These are phyloP conservation scores for Aspergillus tanneri DNA, from an alignment of 2,329 filamentous ascomycete genomes.

Conservation along the genomic window DNA sequence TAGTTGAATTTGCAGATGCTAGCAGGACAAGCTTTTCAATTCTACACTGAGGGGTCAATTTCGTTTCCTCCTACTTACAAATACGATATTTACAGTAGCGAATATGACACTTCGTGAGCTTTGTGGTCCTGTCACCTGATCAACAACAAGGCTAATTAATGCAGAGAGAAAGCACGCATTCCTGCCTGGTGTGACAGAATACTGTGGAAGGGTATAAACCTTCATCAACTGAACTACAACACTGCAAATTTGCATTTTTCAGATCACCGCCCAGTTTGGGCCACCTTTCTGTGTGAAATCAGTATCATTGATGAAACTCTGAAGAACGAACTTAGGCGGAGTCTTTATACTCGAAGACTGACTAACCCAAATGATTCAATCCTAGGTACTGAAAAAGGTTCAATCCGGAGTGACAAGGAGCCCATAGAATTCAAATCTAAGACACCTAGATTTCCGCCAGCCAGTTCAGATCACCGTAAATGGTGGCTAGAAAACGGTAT, in stretches of 20 bases:
- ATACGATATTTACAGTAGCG: constrained; percentile 83
- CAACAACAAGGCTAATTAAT: constrained; percentile 30
- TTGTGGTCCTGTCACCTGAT: not conserved
- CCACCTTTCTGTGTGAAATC: constrained; percentile 79
- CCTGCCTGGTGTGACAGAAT: constrained; percentile 97
- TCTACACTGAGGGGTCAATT: constrained; percentile 86
- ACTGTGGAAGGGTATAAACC: constrained; percentile 76
- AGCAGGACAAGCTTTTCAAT: constrained; percentile 81
- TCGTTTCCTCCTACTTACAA: constrained; percentile 94
- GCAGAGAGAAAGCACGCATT: constrained; percentile 83
- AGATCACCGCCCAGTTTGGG: constrained; percentile 94
- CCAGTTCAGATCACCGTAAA: constrained; percentile 61
- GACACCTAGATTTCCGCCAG: constrained; percentile 69
- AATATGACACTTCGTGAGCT: constrained; percentile 83
- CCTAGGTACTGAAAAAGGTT: constrained; percentile 20
- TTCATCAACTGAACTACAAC: constrained; percentile 80
- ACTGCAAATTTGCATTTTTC: constrained; percentile 83
- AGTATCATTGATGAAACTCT: constrained; percentile 73
- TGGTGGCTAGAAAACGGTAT: constrained; percentile 66
- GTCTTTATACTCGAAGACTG: constrained; percentile 70
- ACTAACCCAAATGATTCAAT: constrained; percentile 58
- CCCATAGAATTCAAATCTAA: constrained; percentile 78
- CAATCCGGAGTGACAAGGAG: constrained; percentile 63
- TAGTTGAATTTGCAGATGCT: constrained; percentile 95
- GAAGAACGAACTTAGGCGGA: constrained; percentile 69